These are phyloP conservation scores for Saccharomycopsis lassenensis DNA, from an alignment of 805 yeast genomes.

Conservation along the genomic window DNA sequence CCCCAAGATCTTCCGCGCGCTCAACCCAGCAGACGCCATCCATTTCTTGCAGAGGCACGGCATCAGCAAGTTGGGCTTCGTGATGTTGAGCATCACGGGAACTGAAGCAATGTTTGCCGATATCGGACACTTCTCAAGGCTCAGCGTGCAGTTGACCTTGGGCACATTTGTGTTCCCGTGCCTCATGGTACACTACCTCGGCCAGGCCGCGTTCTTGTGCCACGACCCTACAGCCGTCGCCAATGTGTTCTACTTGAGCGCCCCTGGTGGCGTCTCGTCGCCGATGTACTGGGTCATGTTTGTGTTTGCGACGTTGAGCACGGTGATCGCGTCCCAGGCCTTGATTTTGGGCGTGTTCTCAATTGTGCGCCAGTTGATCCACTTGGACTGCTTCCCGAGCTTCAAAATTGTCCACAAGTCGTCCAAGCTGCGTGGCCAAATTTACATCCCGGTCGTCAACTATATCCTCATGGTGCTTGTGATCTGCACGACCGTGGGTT, in stretches of 20 bases:
- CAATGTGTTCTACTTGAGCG: conserved; percentile 36
- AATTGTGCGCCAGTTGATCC: conserved; percentile 41
- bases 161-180: conserved; percentile 39
- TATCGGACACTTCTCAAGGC: conserved; percentile 42
- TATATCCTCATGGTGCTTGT: conserved; percentile 42
- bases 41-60: conserved; percentile 28
- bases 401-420: conserved; percentile 37
- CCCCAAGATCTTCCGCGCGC: conserved; percentile 35
- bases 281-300: conserved; percentile 41
- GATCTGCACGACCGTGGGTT: conserved; percentile 40
- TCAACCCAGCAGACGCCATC: conserved; percentile 44
- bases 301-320: conserved; percentile 41
- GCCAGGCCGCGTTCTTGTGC: conserved; percentile 43
- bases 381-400: conserved; percentile 43
- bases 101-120: conserved; percentile 59
- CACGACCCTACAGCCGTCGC: conserved; percentile 29
- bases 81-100: conserved; percentile 47
- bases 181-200: conserved; percentile 41
- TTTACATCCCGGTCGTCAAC: conserved; percentile 42
- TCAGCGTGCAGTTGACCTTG: conserved; percentile 39
- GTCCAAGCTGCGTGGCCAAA: conserved; percentile 34
- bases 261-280: conserved; percentile 38
- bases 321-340: conserved; percentile 53
- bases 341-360: conserved; percentile 45
- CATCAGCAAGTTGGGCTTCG: conserved; percentile 36